phyloP scores from a whole-genome alignment of 208 protist species.

The Porcisia hertigi region DNA sequence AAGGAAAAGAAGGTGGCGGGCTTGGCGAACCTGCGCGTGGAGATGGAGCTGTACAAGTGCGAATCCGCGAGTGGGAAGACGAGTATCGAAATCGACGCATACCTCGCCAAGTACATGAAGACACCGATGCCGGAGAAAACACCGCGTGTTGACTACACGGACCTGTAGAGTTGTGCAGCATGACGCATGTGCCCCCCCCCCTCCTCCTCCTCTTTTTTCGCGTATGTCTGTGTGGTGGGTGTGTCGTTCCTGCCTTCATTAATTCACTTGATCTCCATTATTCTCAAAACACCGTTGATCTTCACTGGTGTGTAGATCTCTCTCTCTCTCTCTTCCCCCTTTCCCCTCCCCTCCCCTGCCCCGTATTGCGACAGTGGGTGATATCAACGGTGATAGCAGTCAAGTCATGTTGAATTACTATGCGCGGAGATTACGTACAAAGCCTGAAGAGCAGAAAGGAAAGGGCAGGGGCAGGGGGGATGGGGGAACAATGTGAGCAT shows the following conservation, averaged over 20 bases:
- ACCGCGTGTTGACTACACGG: conserved; percentile 24
- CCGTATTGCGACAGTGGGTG: too few relatives aligned
- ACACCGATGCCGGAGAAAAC: conserved; percentile 40
- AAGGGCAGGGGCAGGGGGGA: too few relatives aligned
- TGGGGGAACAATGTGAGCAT: too few relatives aligned
- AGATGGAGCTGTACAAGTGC: conserved; percentile 68
- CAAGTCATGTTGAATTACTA: too few relatives aligned
- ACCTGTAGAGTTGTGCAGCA: conserved; percentile 32
- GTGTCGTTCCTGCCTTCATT: too few relatives aligned
- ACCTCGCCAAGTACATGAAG: conserved; percentile 53
- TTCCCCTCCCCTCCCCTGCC: neutral
- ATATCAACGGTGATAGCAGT: too few relatives aligned
- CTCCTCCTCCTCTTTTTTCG: neutral
- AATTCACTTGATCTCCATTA: neutral
- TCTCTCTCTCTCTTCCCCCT: neutral
- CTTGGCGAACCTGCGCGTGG: conserved; percentile 55
- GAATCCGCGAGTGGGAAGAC: conserved; percentile 44
- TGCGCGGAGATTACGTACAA: too few relatives aligned
- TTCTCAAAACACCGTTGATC: neutral
- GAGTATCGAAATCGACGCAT: conserved; percentile 54
- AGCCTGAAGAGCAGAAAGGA: too few relatives aligned
- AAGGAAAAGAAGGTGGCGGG: conserved; percentile 40
- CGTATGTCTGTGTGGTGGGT: too few relatives aligned
- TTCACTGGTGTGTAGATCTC: neutral
- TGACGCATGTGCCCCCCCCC: neutral